Conservation (phyloP, 1,139 yeast species). For the Blastobotrys ciferrii region DNA sequence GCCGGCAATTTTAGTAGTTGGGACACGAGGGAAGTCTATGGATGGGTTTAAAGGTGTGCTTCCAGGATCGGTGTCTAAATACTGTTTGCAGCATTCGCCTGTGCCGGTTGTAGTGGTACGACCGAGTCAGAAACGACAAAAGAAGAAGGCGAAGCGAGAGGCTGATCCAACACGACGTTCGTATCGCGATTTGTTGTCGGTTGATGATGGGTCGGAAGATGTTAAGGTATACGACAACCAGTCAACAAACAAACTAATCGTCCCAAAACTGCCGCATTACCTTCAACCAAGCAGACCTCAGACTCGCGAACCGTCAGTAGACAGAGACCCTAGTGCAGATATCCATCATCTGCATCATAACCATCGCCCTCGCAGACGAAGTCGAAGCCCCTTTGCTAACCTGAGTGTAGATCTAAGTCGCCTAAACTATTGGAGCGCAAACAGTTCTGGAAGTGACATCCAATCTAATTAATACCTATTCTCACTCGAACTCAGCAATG, state of each 20-base stretch:
- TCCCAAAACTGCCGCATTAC: conserved; percentile 5
- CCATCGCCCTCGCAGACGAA: not conserved
- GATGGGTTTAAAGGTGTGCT: conserved; percentile 49
- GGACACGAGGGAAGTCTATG: conserved; percentile 49
- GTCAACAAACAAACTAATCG: not conserved
- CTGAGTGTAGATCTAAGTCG: not conserved
- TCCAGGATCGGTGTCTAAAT: conserved; percentile 50
- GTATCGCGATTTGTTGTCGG: conserved; percentile 22
- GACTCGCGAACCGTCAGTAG: not conserved
- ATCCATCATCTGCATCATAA: not conserved
- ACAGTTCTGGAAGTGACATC: not conserved
- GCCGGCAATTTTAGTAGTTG: conserved; percentile 65
- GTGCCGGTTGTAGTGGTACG: conserved; percentile 70
- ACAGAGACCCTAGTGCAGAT: not conserved
- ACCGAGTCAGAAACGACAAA: conserved; percentile 47
- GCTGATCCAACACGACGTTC: conserved; percentile 33
- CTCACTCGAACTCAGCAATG: too few relatives aligned
- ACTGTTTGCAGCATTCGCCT: conserved; percentile 63
- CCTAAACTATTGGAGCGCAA: not conserved
- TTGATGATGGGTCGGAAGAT: conserved; percentile 5
- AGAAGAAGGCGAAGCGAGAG: conserved; percentile 35
- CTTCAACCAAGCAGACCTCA: not conserved
- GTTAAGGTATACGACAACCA: conserved; percentile 2
- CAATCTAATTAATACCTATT: not conserved
- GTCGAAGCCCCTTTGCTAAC: not conserved